phyloP scores from a whole-genome alignment of 192 early-diverging fungal species.

The Oehlia diaphana region DNA sequence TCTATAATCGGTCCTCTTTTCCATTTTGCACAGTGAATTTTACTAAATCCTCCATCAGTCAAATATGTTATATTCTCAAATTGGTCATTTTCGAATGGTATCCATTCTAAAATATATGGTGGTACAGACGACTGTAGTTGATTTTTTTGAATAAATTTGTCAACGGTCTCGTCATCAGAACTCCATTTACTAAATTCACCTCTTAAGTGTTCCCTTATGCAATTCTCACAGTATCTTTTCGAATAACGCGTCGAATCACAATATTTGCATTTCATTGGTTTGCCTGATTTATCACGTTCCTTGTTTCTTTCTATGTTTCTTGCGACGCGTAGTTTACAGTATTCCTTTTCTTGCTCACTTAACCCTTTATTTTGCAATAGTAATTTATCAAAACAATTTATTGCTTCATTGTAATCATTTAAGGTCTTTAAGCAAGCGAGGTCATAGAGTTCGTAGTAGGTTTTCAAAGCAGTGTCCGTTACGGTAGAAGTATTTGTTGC shows the following conservation, averaged over 20 bases:
- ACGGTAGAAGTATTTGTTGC: too few species aligned
- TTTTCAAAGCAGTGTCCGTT: not conserved
- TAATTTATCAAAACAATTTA: not conserved
- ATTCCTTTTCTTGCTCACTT: not conserved
- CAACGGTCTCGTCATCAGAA: not conserved
- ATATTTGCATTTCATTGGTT: not conserved
- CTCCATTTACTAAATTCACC: not conserved
- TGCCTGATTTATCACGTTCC: not conserved
- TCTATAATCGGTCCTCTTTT: not conserved
- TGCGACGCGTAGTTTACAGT: not conserved
- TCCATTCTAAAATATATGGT: conserved; percentile 15
- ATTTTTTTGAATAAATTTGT: not conserved
- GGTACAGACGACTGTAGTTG: not conserved
- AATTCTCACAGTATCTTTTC: conserved; percentile 7
- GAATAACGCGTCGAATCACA: not conserved
- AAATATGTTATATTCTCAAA: not conserved
- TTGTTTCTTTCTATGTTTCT: not conserved
- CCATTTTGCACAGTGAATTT: conserved; percentile 10
- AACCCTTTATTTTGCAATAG: not conserved
- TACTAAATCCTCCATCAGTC: not conserved
- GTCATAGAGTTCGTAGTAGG: not conserved
- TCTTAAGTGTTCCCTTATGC: not conserved
- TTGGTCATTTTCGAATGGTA: not conserved
- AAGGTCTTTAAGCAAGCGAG: not conserved
- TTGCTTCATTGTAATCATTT: not conserved